Percentiles rank a stretch among this genome's conserved stretches.
Evolutionary conservation across 371 early-diverging fungal species (phyloP).

Genomic region (Mortierella sp.): DNA sequence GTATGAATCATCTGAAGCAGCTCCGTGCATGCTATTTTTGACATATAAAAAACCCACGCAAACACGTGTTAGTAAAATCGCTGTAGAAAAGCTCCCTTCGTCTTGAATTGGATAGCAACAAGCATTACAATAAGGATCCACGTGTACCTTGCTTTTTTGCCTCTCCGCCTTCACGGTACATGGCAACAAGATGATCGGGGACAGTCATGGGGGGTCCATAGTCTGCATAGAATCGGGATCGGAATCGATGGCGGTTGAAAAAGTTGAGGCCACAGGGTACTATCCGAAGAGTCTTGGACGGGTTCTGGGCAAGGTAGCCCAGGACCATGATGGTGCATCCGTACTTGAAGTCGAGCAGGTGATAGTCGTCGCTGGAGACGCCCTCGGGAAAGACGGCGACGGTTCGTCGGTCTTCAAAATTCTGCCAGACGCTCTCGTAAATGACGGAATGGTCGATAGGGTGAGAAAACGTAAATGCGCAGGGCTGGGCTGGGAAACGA

Average conservation of each 20-base stretch:
- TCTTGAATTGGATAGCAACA: background rate
- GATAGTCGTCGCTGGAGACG: constrained; percentile 59
- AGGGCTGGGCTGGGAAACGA: constrained; percentile 42
- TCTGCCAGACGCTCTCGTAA: constrained; percentile 59
- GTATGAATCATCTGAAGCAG: constrained; percentile 44
- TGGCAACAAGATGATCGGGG: constrained; percentile 41
- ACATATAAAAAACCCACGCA: background rate
- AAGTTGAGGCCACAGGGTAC: constrained; percentile 61
- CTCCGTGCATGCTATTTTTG: constrained; percentile 46
- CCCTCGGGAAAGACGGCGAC: constrained; percentile 61
- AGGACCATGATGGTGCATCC: constrained; percentile 62
- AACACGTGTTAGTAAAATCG: background rate
- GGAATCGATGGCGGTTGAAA: constrained; percentile 61
- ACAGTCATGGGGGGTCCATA: constrained; percentile 53
- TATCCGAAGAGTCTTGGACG: constrained; percentile 49
- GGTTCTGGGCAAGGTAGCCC: constrained; percentile 57
- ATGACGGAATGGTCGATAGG: constrained; percentile 56
- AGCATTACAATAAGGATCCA: background rate
- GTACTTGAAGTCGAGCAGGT: constrained; percentile 59
- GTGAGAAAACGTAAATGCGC: constrained; percentile 51
- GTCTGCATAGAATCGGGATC: constrained; percentile 59
- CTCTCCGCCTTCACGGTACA: constrained; percentile 58
- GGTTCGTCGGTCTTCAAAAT: constrained; percentile 52
- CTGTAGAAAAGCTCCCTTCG: background rate
- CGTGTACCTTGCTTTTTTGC: constrained; percentile 54